These are phyloP conservation scores for Fusarium caatingaense DNA, from an alignment of 2,329 filamentous ascomycete genomes.

Conservation along the genomic window DNA sequence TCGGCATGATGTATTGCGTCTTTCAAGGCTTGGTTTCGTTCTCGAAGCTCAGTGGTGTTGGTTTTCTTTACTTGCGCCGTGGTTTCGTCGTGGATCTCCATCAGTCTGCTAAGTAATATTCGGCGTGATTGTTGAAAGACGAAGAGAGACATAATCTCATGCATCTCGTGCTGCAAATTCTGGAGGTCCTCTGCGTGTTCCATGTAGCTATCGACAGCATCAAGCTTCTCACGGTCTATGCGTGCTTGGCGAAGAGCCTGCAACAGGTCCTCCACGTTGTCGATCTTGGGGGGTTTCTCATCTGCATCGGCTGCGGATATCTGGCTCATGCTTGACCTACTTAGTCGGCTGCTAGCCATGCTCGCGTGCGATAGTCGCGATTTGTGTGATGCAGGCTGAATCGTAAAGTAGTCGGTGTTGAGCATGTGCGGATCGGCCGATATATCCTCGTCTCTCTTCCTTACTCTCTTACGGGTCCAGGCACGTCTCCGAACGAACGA, in stretches of 20 bases:
- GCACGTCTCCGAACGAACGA: conserved; percentile 91
- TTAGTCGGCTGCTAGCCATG: conserved; percentile 50
- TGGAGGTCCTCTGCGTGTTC: conserved; percentile 79
- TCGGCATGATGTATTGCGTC: conserved; percentile 81
- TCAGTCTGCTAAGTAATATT: conserved; percentile 78
- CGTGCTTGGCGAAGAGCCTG: conserved; percentile 73
- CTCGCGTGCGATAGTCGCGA: conserved; percentile 49
- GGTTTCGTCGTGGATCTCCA: conserved; percentile 65
- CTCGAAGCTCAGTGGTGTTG: conserved; percentile 47
- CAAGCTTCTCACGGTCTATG: conserved; percentile 92
- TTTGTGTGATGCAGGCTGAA: conserved; percentile 66
- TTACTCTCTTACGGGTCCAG: conserved; percentile 86
- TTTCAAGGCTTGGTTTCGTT: conserved; percentile 74
- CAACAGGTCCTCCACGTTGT: conserved; percentile 76
- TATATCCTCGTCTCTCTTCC: conserved; percentile 61
- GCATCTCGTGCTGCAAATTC: conserved; percentile 81
- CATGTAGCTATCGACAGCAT: conserved; percentile 85
- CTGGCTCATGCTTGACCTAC: conserved; percentile 54
- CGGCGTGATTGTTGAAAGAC: conserved; percentile 90
- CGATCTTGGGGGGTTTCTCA: conserved; percentile 68
- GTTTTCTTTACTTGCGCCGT: conserved; percentile 53
- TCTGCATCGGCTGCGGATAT: conserved; percentile 57
- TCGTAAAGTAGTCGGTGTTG: conserved; percentile 82
- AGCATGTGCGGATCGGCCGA: conserved; percentile 71
- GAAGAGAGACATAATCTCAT: conserved; percentile 86